Conservation (phyloP, 257 asterid species). For the Nicotiana obtusifolia region DNA sequence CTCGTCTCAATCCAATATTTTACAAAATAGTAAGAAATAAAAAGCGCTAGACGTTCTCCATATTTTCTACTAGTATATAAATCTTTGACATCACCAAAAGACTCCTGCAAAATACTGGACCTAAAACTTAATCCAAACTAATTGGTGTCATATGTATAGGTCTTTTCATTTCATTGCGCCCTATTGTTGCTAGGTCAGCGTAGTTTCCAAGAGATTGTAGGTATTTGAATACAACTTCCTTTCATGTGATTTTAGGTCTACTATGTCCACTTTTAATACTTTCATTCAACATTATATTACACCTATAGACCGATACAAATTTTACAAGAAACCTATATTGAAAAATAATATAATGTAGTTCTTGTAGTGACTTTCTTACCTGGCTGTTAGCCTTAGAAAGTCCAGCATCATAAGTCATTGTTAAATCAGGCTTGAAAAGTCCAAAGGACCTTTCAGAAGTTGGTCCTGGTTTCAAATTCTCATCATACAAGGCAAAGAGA, state of each 20-base stretch:
- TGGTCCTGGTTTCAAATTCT: constrained; percentile 66
- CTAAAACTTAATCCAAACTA: constrained; percentile 3
- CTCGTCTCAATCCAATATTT: neutral
- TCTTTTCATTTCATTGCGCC: neutral
- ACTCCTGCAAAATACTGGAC: neutral
- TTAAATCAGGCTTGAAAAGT: constrained; percentile 56
- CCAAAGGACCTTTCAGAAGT: constrained; percentile 64
- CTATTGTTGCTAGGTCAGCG: neutral
- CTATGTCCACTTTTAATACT: neutral
- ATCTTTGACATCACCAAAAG: neutral
- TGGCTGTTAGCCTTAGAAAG: constrained; percentile 37
- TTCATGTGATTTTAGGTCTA: neutral
- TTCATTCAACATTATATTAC: neutral
- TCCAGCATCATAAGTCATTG: constrained; percentile 47
- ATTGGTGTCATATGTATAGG: neutral
- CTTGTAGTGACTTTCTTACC: constrained; percentile 25
- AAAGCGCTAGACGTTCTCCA: neutral
- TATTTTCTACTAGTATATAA: neutral
- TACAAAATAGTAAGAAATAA: neutral
- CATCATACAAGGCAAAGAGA: constrained; percentile 65
- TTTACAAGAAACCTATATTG: neutral
- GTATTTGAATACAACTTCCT: neutral
- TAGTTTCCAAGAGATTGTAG: neutral
- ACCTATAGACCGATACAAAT: neutral
- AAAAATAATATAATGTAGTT: neutral